phyloP scores from a whole-genome alignment of 75 land plant species.

The Selaginella tamariscina region DNA sequence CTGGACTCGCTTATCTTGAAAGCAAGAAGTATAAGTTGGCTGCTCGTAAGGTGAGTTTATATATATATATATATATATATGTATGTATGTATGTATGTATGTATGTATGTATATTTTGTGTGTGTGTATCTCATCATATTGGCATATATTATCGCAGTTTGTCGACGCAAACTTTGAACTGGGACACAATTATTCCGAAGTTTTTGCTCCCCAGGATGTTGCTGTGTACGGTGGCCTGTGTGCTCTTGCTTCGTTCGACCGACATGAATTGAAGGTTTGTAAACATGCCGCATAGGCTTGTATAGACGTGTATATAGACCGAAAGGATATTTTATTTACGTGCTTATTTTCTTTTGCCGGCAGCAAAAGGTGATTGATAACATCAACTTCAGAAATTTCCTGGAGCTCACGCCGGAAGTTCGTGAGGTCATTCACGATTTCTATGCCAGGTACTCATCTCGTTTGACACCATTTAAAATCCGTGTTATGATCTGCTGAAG shows the following conservation, averaged over 20 bases:
- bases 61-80: not conserved
- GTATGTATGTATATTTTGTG: not conserved
- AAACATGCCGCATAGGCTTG: too few relatives aligned
- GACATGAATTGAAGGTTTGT: not conserved
- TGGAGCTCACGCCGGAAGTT: conserved; percentile 7
- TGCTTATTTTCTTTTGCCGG: not conserved
- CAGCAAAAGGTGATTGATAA: conserved; percentile 11
- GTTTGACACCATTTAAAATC: too few relatives aligned
- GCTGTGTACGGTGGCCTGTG: conserved; percentile 6
- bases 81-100: not conserved
- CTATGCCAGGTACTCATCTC: conserved; percentile 12
- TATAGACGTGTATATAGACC: too few relatives aligned
- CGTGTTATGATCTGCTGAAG: too few relatives aligned
- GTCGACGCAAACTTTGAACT: conserved; percentile 4
- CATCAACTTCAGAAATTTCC: conserved; percentile 10
- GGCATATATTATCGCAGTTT: not conserved
- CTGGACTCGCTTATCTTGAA: conserved; percentile 1
- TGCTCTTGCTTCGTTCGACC: conserved; percentile 5
- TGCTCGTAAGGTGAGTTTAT: conserved; percentile 5
- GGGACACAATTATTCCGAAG: conserved; percentile 8
- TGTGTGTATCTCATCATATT: not conserved
- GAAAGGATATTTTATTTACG: too few relatives aligned
- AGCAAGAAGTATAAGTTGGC: conserved; percentile 8
- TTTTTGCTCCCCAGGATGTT: conserved; percentile 11
- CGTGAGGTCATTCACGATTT: conserved; percentile 10